Evolutionary conservation across 2,329 filamentous ascomycete species (phyloP), one percentile per base, ranked within the genome.

Genomic region (Monosporascus sp.): DNA sequence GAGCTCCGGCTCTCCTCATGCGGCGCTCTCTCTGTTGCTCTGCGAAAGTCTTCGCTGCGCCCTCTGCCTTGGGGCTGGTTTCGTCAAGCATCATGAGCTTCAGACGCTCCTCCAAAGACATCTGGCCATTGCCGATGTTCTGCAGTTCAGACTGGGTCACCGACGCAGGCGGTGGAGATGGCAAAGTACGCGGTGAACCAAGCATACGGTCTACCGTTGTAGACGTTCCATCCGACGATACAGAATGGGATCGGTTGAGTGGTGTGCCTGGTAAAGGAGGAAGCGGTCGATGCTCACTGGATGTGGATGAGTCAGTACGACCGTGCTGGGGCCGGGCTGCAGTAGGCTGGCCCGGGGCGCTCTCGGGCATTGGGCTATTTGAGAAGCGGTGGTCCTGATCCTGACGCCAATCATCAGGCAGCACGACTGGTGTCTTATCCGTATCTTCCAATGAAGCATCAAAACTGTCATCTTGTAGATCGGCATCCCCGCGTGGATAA

Each of bases 361-460:
- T 71, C 45, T 83, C 82, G 7, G 86, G 83, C 74, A 82, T 83
- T 1, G 88, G 86, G 65, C 86, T 90, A 55, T 79, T 81, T 43
- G 87, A 85, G 62, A 89, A 94, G 1, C 85, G 82, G 61, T 90
- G 83, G 38, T 89, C 85, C 31, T 85, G 68, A 73, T 89, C 74
- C 74, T 92, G 89, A 58, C 89, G 85, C 94, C 94, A 99, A 68
- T 97, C 91, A 64, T 97, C 94, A 1, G 94, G 94, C 22, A 95
- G 83, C n/a, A 99, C 93, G 11, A 99, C 94, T 0, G 94, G 94
- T 1, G 94, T 97, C 77, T 97, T 97, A 65, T 96, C 90, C 5
- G 90, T 93, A 66, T 97, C 93, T 71, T 97, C 93, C 1, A 97
- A 80, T 7, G 91, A 96, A 15, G 90, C 93, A 71, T 97, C 93